These are phyloP conservation scores for Pleurotus citrinopileatus DNA, from an alignment of 768 basidiomycete genomes.

Conservation along the genomic window DNA sequence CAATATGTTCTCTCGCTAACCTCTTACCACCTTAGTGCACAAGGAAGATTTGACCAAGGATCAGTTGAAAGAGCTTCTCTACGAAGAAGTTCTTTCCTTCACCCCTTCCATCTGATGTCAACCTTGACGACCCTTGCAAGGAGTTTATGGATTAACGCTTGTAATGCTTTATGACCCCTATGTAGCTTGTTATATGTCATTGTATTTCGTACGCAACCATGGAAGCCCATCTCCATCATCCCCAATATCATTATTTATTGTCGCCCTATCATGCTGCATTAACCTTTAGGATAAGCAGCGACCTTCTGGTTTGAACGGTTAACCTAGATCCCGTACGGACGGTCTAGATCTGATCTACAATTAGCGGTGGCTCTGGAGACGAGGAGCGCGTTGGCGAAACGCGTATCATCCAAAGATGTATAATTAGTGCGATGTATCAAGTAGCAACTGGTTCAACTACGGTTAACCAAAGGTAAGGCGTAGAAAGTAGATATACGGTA, in stretches of 20 bases:
- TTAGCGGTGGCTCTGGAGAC: too few relatives aligned
- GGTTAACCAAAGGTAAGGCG: too few relatives aligned
- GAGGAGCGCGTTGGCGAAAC: too few relatives aligned
- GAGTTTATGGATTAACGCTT: neutral
- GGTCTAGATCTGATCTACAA: too few relatives aligned
- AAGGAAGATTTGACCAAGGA: conserved; percentile 77
- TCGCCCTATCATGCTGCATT: conserved; percentile 9
- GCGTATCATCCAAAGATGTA: too few relatives aligned
- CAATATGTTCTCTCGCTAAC: conserved; percentile 10
- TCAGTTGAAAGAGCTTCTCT: conserved; percentile 80
- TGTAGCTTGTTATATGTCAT: conserved; percentile 1
- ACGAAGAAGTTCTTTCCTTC: conserved; percentile 81
- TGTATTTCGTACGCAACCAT: conserved; percentile 3
- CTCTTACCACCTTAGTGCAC: conserved; percentile 38
- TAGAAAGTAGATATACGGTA: too few relatives aligned
- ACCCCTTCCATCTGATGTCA: conserved; percentile 57
- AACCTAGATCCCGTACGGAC: too few relatives aligned
- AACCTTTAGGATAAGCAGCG: conserved; percentile 11
- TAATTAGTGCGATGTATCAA: too few relatives aligned
- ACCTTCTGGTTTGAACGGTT: conserved; percentile 14
- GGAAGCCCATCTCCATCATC: neutral
- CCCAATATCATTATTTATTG: conserved; percentile 11
- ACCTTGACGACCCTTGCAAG: conserved; percentile 6
- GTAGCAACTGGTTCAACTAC: too few relatives aligned
- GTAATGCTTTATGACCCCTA: neutral